These are phyloP conservation scores for Kwoniella newhampshirensis DNA, from an alignment of 768 basidiomycete genomes.

Conservation along the genomic window DNA sequence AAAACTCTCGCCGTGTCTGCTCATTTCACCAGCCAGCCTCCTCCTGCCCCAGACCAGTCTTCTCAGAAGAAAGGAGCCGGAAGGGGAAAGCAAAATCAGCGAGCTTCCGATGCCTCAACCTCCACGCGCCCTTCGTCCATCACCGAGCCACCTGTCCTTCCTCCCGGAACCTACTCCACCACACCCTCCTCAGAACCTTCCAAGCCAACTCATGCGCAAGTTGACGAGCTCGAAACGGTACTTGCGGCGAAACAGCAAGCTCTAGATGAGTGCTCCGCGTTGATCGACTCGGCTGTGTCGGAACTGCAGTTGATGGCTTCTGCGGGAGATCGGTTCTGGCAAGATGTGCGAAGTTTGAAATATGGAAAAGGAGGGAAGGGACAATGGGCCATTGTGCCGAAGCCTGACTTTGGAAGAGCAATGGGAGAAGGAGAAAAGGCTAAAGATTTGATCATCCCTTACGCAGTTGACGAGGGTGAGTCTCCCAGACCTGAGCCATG, in stretches of 20 bases:
- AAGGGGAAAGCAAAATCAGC: conserved; percentile 6
- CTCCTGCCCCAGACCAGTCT: conserved; percentile 10
- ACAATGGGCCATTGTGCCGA: conserved; percentile 43
- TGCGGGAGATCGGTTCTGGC: conserved; percentile 43
- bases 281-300: conserved; percentile 43
- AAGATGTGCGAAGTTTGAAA: conserved; percentile 25
- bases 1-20: conserved; percentile 38
- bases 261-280: conserved; percentile 37
- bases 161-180: conserved; percentile 35
- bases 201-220: conserved; percentile 10
- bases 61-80: conserved; percentile 1
- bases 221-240: conserved; percentile 33
- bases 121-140: background rate
- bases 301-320: conserved; percentile 38
- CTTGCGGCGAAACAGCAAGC: conserved; percentile 43
- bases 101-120: conserved; percentile 11
- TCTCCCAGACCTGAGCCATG: background rate
- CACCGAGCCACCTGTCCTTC: conserved; percentile 33
- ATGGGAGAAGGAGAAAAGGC: conserved; percentile 34
- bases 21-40: conserved; percentile 24
- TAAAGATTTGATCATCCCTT: conserved; percentile 47
- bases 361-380: conserved; percentile 30
- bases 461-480: conserved; percentile 47
- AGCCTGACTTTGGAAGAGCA: conserved; percentile 41
- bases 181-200: conserved; percentile 17